A percentile compares a stretch with the other conserved stretches of the same genome.
Evolutionary conservation across 768 basidiomycete species (phyloP).

Genomic region (Jaapia argillacea): DNA sequence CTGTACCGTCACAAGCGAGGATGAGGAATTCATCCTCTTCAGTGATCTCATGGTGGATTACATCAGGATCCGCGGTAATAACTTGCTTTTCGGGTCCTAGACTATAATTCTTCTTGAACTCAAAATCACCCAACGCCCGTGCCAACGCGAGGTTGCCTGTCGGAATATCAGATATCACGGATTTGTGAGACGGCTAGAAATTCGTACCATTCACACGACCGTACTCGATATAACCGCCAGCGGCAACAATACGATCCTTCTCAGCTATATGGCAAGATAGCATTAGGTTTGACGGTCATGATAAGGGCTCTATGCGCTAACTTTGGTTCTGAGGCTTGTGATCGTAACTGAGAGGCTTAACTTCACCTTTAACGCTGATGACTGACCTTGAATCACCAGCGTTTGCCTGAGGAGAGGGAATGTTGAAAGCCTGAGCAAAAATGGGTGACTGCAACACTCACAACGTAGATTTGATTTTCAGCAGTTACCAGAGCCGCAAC

Average conservation of each 20-base stretch:
- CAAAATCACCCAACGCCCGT: constrained; percentile 93
- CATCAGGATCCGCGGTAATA: constrained; percentile 91
- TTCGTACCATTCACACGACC: constrained; percentile 88
- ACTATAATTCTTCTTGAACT: constrained; percentile 91
- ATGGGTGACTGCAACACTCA: constrained; percentile 26
- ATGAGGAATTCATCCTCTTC: constrained; percentile 94
- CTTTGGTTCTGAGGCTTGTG: constrained; percentile 90
- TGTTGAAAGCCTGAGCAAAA: background rate
- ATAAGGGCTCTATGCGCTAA: constrained; percentile 24
- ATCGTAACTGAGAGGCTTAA: constrained; percentile 83
- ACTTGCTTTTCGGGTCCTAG: constrained; percentile 83
- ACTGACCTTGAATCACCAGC: constrained; percentile 95
- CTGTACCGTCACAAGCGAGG: constrained; percentile 91
- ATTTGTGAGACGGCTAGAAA: constrained; percentile 1
- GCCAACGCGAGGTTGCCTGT: constrained; percentile 92
- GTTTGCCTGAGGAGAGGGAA: constrained; percentile 60
- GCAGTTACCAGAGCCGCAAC: constrained; percentile 78
- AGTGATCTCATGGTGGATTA: constrained; percentile 71
- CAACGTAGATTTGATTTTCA: constrained; percentile 72
- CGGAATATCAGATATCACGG: background rate
- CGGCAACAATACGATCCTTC: constrained; percentile 74
- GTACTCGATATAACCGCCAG: constrained; percentile 94
- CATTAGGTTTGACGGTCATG: constrained; percentile 5
- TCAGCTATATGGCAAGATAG: constrained; percentile 43
- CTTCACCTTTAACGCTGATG: constrained; percentile 74